phyloP scores from a whole-genome alignment of 768 basidiomycete species.

The Galerina sulciceps region DNA sequence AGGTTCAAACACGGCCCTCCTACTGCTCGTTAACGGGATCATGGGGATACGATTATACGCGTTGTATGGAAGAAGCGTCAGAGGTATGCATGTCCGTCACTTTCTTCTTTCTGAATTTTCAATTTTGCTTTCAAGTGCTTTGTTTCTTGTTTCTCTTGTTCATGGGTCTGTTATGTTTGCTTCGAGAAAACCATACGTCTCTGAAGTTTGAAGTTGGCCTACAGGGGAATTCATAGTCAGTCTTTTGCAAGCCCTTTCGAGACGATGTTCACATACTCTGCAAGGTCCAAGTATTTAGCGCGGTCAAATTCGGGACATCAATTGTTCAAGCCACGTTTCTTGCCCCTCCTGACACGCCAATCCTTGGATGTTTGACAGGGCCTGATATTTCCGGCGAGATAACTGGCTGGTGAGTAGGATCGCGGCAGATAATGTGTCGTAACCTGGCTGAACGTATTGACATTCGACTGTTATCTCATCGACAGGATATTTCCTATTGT shows the following conservation, averaged over 20 bases:
- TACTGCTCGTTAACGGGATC: background rate
- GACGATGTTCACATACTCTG: background rate
- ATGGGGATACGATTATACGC: conserved; percentile 1
- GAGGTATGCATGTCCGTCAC: background rate
- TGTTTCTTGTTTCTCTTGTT: background rate
- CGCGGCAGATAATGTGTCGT: background rate
- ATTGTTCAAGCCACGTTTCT: background rate
- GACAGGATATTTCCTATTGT: background rate
- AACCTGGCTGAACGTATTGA: background rate
- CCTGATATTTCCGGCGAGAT: background rate
- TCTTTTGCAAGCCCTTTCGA: background rate
- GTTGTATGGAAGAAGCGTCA: background rate
- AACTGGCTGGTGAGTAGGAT: background rate
- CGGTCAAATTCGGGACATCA: background rate
- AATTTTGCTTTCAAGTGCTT: background rate
- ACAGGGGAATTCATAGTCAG: conserved; percentile 1
- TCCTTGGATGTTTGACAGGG: background rate
- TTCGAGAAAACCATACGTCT: background rate
- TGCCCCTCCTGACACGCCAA: background rate
- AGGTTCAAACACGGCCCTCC: conserved; percentile 1
- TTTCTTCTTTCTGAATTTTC: background rate
- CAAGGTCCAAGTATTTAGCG: background rate
- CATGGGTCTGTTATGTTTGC: background rate
- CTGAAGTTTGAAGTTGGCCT: background rate
- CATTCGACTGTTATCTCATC: background rate